Evolutionary conservation across 257 asterid species (phyloP).

Genomic region (Gentiana straminea): DNA sequence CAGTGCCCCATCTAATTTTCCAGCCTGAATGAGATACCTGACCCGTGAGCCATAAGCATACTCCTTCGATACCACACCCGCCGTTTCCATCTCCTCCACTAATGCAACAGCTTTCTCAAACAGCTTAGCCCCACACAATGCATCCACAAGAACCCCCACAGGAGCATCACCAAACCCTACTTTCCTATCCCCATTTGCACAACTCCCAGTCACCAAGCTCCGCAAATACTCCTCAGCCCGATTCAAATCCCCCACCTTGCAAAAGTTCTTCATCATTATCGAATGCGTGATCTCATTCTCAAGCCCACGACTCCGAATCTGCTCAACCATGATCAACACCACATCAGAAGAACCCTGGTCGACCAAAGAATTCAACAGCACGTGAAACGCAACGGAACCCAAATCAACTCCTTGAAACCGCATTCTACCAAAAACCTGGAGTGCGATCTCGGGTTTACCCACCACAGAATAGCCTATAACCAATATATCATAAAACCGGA

Average conservation of each 20-base stretch:
- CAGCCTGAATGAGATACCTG: slow-evolving; percentile 43
- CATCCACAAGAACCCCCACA: slow-evolving; percentile 45
- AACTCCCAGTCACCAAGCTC: slow-evolving; percentile 15
- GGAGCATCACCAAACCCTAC: slow-evolving; percentile 25
- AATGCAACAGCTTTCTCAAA: slow-evolving; percentile 45
- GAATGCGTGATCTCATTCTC: slow-evolving; percentile 46
- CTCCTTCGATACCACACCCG: slow-evolving; percentile 40
- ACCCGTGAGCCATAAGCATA: slow-evolving; percentile 57
- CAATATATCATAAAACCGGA: slow-evolving; percentile 31
- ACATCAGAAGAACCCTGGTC: slow-evolving; percentile 49
- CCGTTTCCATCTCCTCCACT: slow-evolving; percentile 35
- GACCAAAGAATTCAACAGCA: slow-evolving; percentile 62
- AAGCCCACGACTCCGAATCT: slow-evolving; percentile 42
- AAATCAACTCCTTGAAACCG: slow-evolving; percentile 65
- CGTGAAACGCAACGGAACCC: slow-evolving; percentile 47
- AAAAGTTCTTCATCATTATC: slow-evolving; percentile 45
- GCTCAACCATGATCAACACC: slow-evolving; percentile 34
- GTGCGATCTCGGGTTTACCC: slow-evolving; percentile 59
- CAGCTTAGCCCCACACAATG: slow-evolving; percentile 49
- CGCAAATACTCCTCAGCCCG: slow-evolving; percentile 51
- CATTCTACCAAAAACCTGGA: slow-evolving; percentile 66
- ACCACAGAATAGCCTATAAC: slow-evolving; percentile 75
- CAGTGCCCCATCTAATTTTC: slow-evolving; percentile 57
- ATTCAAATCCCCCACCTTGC: slow-evolving; percentile 45
- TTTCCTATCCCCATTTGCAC: slow-evolving; percentile 8